Conservation (phyloP, 805 yeast species). For the Suhomyces pyralidae region DNA sequence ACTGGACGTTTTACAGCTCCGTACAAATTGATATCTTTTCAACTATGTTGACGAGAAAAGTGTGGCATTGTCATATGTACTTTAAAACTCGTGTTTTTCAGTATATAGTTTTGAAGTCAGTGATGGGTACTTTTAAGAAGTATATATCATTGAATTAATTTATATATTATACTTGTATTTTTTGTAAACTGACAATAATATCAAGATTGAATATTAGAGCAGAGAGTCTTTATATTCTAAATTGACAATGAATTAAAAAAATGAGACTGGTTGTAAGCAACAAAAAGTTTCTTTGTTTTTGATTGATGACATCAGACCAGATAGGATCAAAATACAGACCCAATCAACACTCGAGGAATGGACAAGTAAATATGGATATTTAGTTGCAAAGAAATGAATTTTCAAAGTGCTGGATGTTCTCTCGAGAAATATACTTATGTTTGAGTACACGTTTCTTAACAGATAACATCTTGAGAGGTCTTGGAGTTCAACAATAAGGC, state of each 20-base stretch:
- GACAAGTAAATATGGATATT: neutral
- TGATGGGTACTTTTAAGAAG: constrained; percentile 8
- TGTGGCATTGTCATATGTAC: no score
- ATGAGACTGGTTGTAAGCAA: no score
- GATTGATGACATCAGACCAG: neutral
- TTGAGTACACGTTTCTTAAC: no score
- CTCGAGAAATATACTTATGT: no score
- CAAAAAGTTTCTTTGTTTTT: neutral
- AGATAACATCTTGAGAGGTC: constrained; percentile 78
- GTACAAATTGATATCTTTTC: no score
- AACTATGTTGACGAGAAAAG: no score
- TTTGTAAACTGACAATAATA: neutral
- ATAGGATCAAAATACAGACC: neutral
- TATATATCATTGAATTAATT: constrained; percentile 17
- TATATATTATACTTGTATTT: constrained; percentile 1
- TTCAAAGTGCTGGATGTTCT: neutral
- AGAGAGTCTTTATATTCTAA: neutral
- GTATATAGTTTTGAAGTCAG: no score
- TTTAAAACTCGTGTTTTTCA: no score
- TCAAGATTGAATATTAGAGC: neutral
- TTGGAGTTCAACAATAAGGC: constrained; percentile 96
- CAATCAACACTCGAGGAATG: constrained; percentile 1
- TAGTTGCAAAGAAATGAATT: neutral
- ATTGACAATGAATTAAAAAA: constrained; percentile 4
- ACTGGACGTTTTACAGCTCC: no score